These are phyloP conservation scores for Fimicolochytrium jonesii DNA, from an alignment of 192 early-diverging fungal species.

Conservation along the genomic window DNA sequence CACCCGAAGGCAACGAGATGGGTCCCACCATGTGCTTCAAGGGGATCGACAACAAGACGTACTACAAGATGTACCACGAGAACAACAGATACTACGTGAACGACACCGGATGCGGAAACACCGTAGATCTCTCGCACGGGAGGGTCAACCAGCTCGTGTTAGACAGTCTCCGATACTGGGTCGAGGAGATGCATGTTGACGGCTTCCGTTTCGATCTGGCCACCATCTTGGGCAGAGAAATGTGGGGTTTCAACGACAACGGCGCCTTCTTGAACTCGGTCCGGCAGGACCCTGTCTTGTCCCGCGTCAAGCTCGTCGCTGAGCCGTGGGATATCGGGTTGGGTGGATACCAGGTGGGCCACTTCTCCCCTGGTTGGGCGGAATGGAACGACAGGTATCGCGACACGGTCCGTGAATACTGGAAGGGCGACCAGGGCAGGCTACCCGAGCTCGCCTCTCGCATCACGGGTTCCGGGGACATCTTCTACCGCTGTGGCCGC, in stretches of 20 bases:
- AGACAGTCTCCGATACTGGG: slow-evolving; percentile 24
- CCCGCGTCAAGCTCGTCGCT: slow-evolving; percentile 18
- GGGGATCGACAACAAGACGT: slow-evolving; percentile 29
- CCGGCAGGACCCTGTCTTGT: slow-evolving; percentile 25
- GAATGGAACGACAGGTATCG: slow-evolving; percentile 28
- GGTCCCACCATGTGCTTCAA: slow-evolving; percentile 27
- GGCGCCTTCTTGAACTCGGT: slow-evolving; percentile 25
- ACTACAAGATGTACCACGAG: slow-evolving; percentile 27
- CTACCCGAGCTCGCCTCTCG: slow-evolving; percentile 24
- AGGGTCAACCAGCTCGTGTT: slow-evolving; percentile 21
- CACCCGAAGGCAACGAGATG: slow-evolving; percentile 28
- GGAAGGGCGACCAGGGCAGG: slow-evolving; percentile 21
- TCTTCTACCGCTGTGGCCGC: slow-evolving; percentile 20
- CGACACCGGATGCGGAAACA: slow-evolving; percentile 28
- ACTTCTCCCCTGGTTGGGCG: slow-evolving; percentile 24
- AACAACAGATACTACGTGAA: slow-evolving; percentile 26
- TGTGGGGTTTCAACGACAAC: slow-evolving; percentile 25
- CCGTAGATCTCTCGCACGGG: slow-evolving; percentile 22
- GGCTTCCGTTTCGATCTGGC: slow-evolving; percentile 27
- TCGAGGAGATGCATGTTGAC: slow-evolving; percentile 28
- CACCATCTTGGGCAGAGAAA: slow-evolving; percentile 21
- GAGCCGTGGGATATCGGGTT: slow-evolving; percentile 28
- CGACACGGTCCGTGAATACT: slow-evolving; percentile 23
- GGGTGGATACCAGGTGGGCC: slow-evolving; percentile 26
- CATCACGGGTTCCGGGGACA: slow-evolving; percentile 20